Conservation (phyloP, 805 yeast genomes). For the Sugiyamaella boreocaroliniensis region DNA sequence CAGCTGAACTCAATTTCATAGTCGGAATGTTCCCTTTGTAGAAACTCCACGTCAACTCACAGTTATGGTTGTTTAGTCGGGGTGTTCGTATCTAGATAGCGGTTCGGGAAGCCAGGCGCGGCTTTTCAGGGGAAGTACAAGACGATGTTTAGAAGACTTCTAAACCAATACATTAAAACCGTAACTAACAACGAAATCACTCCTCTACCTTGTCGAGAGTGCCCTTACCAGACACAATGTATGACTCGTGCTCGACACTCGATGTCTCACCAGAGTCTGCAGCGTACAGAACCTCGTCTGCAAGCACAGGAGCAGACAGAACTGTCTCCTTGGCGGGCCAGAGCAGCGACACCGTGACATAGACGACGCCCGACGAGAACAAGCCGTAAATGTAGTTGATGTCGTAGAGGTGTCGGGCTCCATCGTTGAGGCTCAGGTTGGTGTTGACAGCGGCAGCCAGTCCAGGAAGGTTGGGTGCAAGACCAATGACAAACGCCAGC, state of each 20-base stretch:
- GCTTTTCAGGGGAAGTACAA: neutral
- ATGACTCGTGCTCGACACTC: neutral
- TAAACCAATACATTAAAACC: neutral
- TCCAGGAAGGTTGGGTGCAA: slow-evolving; percentile 24
- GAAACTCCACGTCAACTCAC: no score
- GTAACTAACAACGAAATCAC: neutral
- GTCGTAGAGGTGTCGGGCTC: slow-evolving; percentile 22
- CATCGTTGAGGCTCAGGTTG: slow-evolving; percentile 12
- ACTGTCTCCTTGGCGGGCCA: slow-evolving; percentile 14
- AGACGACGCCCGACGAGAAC: slow-evolving; percentile 14
- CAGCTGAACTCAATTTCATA: no score
- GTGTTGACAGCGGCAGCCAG: slow-evolving; percentile 20
- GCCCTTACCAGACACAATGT: neutral
- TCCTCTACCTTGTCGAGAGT: neutral
- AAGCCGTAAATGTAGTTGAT: slow-evolving; percentile 24
- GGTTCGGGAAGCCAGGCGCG: neutral
- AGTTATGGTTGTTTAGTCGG: no score
- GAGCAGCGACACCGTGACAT: slow-evolving; percentile 9
- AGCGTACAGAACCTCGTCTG: slow-evolving; percentile 2
- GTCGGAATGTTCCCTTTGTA: no score
- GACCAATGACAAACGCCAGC: slow-evolving; percentile 28
- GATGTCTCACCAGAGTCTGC: neutral
- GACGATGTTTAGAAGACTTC: neutral
- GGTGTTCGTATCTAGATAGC: neutral
- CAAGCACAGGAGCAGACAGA: slow-evolving; percentile 1